Evolutionary conservation across 208 protist species (phyloP), one percentile per base, ranked within the genome.

Genomic region (Leishmania guyanensis): DNA sequence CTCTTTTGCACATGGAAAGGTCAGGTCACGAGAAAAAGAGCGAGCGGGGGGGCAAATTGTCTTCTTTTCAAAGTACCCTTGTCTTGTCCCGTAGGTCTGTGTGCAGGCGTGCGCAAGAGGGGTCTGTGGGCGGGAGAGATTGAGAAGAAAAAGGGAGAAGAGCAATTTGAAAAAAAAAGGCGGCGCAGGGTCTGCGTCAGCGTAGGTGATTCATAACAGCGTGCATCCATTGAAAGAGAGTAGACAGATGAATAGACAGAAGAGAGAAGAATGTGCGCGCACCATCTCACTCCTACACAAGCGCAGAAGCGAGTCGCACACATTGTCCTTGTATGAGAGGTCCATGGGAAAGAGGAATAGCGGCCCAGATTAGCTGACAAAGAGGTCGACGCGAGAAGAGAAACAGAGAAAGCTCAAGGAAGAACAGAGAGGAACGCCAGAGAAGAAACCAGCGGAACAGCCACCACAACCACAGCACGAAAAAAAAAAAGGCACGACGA

Each of bases 371-470:
- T 29, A n/a, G 68, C 39, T 58, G 6, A 72, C 58, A 66, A 62
- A 75, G 5, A 56, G 51, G 56, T 20, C 60, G 20, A 20, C 5
- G 16, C 75, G 33, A 50, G 75, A 68, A 78, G 69, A 51, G 71
- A 81, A 26, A 84, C 33, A 78, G 65, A 70, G 75, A 71, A 68
- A 78, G 39, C 29, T 17, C 29, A 65, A 65, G 50, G 46, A 73
- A 33, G 51, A 73, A 62, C 9, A n/a, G 56, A 10, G 8, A 26
- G 56, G n/a, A 22, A 26, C 20, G 22, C 22, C 22, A 29, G 56
- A 62, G 22, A 26, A 62, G 22, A 29, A 12, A 6, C n/a, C 8
- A 10, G 12, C 36, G 36, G 36, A 39, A 2, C 36, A 39, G 36
- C 36, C 36, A 39, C 36, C 36, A 39, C 36, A 39, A 39, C 36